Conservation (phyloP, 1,284 basidiomycete species). For the Austroboletus olivaceoglutinosus region DNA sequence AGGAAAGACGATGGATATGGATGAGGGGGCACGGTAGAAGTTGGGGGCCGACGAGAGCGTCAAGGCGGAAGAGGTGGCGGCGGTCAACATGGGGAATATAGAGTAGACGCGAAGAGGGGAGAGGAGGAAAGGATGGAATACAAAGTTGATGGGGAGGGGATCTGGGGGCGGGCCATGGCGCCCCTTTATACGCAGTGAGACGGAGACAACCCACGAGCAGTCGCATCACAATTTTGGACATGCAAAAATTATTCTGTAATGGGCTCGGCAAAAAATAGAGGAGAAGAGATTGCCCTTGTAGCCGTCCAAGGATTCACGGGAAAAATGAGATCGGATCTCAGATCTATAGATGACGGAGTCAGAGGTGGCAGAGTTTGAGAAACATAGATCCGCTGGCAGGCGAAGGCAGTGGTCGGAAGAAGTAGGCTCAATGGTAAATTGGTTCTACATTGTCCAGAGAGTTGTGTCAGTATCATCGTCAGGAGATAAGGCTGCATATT, state of each 20-base stretch:
- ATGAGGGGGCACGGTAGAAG: slow-evolving; percentile 33
- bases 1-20: slow-evolving; percentile 31
- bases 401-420: slow-evolving; percentile 23
- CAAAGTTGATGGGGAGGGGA: slow-evolving; percentile 29
- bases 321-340: slow-evolving; percentile 31
- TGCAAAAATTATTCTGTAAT: slow-evolving; percentile 30
- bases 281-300: slow-evolving; percentile 32
- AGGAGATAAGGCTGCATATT: background rate
- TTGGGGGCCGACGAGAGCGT: slow-evolving; percentile 33
- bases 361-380: slow-evolving; percentile 25
- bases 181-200: slow-evolving; percentile 42
- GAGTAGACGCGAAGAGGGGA: background rate
- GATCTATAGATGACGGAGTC: slow-evolving; percentile 34
- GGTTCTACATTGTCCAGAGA: slow-evolving; percentile 13
- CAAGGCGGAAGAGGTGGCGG: slow-evolving; percentile 32
- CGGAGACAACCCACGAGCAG: slow-evolving; percentile 21
- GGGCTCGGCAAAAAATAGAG: slow-evolving; percentile 32
- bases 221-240: slow-evolving; percentile 22
- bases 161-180: slow-evolving; percentile 23
- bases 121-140: slow-evolving; percentile 16
- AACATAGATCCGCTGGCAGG: slow-evolving; percentile 33
- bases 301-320: slow-evolving; percentile 35
- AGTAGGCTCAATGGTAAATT: slow-evolving; percentile 18
- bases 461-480: slow-evolving; percentile 6
- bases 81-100: slow-evolving; percentile 28